These are phyloP conservation scores for Aspergillus ostianus DNA, from an alignment of 495 filamentous ascomycete species.

Conservation along the genomic window DNA sequence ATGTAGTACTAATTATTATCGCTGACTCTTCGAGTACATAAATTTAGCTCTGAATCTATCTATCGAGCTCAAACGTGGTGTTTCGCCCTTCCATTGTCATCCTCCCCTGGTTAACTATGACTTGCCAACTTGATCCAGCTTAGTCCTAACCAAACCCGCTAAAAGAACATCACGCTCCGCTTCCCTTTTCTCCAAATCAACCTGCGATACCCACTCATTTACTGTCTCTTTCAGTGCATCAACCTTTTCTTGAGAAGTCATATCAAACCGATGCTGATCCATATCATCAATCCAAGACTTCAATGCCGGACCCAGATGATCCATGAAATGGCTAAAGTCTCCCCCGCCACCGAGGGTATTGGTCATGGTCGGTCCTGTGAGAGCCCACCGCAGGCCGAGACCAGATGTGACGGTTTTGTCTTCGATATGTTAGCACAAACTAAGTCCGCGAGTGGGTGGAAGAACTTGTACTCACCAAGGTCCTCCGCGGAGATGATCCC, in stretches of 20 bases:
- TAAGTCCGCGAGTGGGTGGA: too few relatives aligned
- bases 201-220: not conserved
- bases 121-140: not conserved
- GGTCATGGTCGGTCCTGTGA: slow-evolving; percentile 48
- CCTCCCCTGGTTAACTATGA: not conserved
- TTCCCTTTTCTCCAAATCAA: not conserved
- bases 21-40: too few relatives aligned
- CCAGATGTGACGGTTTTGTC: slow-evolving; percentile 33
- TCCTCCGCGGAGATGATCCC: slow-evolving; percentile 35
- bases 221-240: not conserved
- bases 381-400: slow-evolving; percentile 48
- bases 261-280: slow-evolving; percentile 12
- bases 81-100: too few relatives aligned
- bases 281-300: slow-evolving; percentile 19
- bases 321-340: slow-evolving; percentile 20
- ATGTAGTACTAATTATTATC: too few relatives aligned
- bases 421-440: not conserved
- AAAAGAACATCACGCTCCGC: not conserved
- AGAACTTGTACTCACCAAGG: slow-evolving; percentile 21
- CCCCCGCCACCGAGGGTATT: slow-evolving; percentile 50
- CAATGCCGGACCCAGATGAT: slow-evolving; percentile 18
- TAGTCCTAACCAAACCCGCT: not conserved
- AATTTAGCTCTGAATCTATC: too few relatives aligned
- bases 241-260: not conserved
- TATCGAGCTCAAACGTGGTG: too few relatives aligned